A percentile compares a stretch with the other conserved stretches of the same genome.
These are phyloP conservation scores for Daucus carota DNA, from an alignment of 129 eudicot genomes.

Conservation along the genomic window DH1_v3.0 NC_030386.2:26262501-26263000, in stretches of 20 bases:
- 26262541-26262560: not conserved
- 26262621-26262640: slow-evolving; percentile 87
- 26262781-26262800: slow-evolving; percentile 65
- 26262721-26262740: not conserved
- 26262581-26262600: not conserved
- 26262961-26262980: not conserved
- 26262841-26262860: not conserved
- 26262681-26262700: not conserved
- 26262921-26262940: not conserved
- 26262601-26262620: slow-evolving; percentile 89
- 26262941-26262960: not conserved
- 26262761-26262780: not conserved
- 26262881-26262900: not conserved
- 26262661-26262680: not conserved
- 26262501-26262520: not conserved
- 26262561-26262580: not conserved
- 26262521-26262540: not conserved
- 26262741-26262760: not conserved
- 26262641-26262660: slow-evolving; percentile 20
- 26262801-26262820: slow-evolving; percentile 59
- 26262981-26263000: not conserved
- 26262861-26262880: slow-evolving; percentile 39
- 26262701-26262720: not conserved
- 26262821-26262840: slow-evolving; percentile 56
- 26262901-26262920: not conserved